Evolutionary conservation across 768 basidiomycete species (phyloP).

Genomic region (Boletus tylopilopsis): DNA sequence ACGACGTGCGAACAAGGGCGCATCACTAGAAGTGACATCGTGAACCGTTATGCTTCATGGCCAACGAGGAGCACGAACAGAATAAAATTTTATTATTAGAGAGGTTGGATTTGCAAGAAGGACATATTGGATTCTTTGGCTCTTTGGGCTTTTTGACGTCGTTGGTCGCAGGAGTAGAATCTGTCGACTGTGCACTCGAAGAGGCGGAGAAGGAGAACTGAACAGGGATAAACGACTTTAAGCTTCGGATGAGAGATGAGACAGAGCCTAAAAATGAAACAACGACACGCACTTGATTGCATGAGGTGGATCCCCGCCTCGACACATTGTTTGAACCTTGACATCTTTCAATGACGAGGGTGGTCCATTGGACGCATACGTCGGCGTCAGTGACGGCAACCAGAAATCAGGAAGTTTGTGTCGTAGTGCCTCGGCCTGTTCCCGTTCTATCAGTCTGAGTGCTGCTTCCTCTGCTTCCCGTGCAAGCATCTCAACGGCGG

Average conservation of each 20-base stretch:
- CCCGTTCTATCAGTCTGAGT: slow-evolving; percentile 72
- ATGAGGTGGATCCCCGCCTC: slow-evolving; percentile 77
- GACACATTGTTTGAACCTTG: slow-evolving; percentile 86
- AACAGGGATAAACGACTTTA: slow-evolving; percentile 81
- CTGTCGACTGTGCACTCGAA: slow-evolving; percentile 35
- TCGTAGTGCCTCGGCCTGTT: slow-evolving; percentile 81
- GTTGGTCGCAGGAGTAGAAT: slow-evolving; percentile 35
- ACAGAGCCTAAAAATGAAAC: neutral
- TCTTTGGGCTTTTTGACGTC: slow-evolving; percentile 49
- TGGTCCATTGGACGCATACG: slow-evolving; percentile 56
- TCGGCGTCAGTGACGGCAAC: slow-evolving; percentile 92
- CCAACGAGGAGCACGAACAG: slow-evolving; percentile 41
- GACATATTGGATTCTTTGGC: slow-evolving; percentile 65
- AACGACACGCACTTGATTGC: slow-evolving; percentile 57
- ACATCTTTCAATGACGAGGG: slow-evolving; percentile 72
- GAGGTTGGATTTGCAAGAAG: slow-evolving; percentile 80
- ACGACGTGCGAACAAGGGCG: slow-evolving; percentile 89
- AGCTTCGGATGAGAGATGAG: slow-evolving; percentile 37
- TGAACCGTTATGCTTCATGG: neutral
- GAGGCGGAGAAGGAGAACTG: slow-evolving; percentile 61
- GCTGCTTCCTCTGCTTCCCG: slow-evolving; percentile 88
- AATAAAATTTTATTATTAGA: slow-evolving; percentile 75
- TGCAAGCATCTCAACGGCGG: slow-evolving; percentile 65
- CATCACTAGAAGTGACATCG: slow-evolving; percentile 48
- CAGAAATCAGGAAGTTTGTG: slow-evolving; percentile 96